Percentiles rank a stretch among this genome's conserved stretches.
These are phyloP conservation scores for Leccinum subatratum DNA, from an alignment of 1,284 basidiomycete genomes.

Conservation along the genomic window DNA sequence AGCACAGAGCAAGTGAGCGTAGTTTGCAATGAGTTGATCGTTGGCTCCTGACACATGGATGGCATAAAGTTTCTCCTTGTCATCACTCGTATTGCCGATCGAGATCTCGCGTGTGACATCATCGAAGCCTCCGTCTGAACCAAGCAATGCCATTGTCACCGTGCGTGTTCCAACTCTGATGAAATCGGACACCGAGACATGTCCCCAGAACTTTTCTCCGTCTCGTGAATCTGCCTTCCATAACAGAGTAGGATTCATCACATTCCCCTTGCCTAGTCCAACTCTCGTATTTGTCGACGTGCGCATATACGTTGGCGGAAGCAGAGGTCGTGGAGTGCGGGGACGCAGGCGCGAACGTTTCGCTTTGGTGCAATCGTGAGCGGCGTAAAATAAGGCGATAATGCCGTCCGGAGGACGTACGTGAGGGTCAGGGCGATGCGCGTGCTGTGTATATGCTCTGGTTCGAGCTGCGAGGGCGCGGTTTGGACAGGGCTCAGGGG, in stretches of 20 bases:
- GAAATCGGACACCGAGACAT: constrained; percentile 34
- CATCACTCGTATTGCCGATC: background rate
- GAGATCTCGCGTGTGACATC: constrained; percentile 20
- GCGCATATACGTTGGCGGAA: constrained; percentile 3
- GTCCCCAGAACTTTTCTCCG: constrained; percentile 32
- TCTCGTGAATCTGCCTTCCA: constrained; percentile 41
- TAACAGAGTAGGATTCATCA: constrained; percentile 53
- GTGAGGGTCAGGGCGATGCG: constrained; percentile 21
- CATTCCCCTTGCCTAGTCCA: constrained; percentile 57
- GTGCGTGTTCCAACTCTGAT: constrained; percentile 7
- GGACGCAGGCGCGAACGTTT: constrained; percentile 13
- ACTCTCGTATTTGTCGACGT: constrained; percentile 47
- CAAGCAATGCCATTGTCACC: constrained; percentile 18
- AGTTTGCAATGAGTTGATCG: constrained; percentile 41
- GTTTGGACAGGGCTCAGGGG: background rate
- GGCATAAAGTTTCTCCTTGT: constrained; percentile 12
- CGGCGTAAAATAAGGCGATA: constrained; percentile 19
- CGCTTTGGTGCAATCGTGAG: constrained; percentile 11
- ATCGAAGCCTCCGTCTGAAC: constrained; percentile 23
- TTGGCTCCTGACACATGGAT: constrained; percentile 34
- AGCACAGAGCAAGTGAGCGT: constrained; percentile 26
- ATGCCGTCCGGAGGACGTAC: constrained; percentile 20
- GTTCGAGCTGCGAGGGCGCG: background rate
- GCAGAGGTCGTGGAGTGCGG: background rate
- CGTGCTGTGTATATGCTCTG: constrained; percentile 17